These are phyloP conservation scores for Diplotaxis tenuifolia DNA, from an alignment of 345 rosid species.

Conservation along the genomic window DNA sequence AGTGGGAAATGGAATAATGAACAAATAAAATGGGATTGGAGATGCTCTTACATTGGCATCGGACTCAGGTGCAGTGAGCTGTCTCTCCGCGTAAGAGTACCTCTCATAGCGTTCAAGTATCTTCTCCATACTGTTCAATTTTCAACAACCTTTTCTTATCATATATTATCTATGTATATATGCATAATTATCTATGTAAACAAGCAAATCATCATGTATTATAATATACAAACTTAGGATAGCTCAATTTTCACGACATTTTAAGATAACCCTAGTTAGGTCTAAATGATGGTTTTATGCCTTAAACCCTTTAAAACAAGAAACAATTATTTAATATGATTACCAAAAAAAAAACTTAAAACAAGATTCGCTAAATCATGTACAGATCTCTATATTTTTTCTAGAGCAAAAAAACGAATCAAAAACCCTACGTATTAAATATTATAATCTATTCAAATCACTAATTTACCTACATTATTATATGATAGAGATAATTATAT, in stretches of 20 bases:
- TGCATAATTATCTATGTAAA: background rate
- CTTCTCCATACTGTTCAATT: conserved; percentile 63
- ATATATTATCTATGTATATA: background rate
- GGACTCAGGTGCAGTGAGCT: conserved; percentile 46
- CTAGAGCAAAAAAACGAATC: background rate
- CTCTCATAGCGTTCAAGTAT: conserved; percentile 78
- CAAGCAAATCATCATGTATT: background rate
- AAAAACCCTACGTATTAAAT: background rate
- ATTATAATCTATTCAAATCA: background rate
- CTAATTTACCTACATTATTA: background rate
- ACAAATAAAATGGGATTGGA: too few relatives aligned
- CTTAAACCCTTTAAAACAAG: too few relatives aligned
- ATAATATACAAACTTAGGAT: background rate
- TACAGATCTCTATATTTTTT: background rate
- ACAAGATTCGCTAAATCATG: background rate
- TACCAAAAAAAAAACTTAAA: too few relatives aligned
- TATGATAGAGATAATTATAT: background rate
- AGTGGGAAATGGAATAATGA: too few relatives aligned
- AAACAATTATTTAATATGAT: too few relatives aligned
- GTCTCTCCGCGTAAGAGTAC: conserved; percentile 60
- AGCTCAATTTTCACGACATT: background rate
- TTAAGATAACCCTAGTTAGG: background rate
- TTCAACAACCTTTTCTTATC: background rate
- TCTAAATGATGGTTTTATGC: background rate
- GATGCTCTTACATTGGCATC: conserved; percentile 48